Evolutionary conservation across 2,329 filamentous ascomycete genomes (phyloP).

Genomic region (Bisporella sp.): DNA sequence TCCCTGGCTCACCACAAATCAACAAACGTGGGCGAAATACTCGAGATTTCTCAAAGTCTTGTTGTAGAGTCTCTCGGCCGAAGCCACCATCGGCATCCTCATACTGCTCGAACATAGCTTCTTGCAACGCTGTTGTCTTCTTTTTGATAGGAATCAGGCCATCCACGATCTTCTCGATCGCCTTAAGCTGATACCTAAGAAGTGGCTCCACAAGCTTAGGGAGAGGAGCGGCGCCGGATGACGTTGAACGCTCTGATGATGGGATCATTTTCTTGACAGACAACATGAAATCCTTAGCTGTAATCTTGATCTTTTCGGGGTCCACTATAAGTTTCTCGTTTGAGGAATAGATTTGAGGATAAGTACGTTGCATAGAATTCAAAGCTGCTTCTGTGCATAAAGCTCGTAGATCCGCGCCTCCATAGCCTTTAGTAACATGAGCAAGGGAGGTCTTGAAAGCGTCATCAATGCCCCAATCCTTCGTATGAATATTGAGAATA

Average conservation of each 20-base stretch:
- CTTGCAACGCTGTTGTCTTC: slow-evolving; percentile 81
- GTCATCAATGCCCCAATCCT: slow-evolving; percentile 79
- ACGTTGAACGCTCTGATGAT: slow-evolving; percentile 84
- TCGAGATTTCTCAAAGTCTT: slow-evolving; percentile 79
- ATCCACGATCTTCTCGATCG: slow-evolving; percentile 65
- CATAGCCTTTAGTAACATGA: slow-evolving; percentile 89
- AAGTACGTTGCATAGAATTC: slow-evolving; percentile 91
- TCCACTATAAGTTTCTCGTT: slow-evolving; percentile 87
- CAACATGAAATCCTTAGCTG: slow-evolving; percentile 94
- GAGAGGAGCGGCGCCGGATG: slow-evolving; percentile 75
- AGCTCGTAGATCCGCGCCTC: slow-evolving; percentile 88
- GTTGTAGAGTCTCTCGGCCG: slow-evolving; percentile 65
- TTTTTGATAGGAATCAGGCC: slow-evolving; percentile 78
- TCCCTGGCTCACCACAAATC: slow-evolving; percentile 73
- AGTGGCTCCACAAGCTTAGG: slow-evolving; percentile 76
- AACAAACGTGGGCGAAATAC: slow-evolving; percentile 85
- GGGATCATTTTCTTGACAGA: slow-evolving; percentile 95
- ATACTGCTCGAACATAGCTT: slow-evolving; percentile 86
- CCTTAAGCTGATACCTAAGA: slow-evolving; percentile 61
- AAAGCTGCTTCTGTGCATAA: slow-evolving; percentile 93
- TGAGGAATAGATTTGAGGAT: slow-evolving; percentile 91
- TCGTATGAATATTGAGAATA: slow-evolving; percentile 93
- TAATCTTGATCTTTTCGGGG: slow-evolving; percentile 73
- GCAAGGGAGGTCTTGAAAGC: slow-evolving; percentile 79
- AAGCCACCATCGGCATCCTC: slow-evolving; percentile 79